Conservation (phyloP, 345 rosid species). For the Gynandropsis gynandra region DNA sequence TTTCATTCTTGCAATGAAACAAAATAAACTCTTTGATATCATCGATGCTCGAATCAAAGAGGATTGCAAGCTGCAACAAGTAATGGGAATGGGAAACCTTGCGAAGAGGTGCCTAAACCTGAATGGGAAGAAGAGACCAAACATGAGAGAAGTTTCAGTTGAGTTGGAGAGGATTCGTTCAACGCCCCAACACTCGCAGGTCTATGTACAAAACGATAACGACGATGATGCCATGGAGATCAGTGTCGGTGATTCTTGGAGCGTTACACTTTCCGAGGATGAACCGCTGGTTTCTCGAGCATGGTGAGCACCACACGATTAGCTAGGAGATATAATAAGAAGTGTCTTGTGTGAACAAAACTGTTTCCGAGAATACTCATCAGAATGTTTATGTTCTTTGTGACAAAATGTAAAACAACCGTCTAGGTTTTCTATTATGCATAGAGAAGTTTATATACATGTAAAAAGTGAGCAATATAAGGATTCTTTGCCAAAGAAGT, state of each 20-base stretch:
- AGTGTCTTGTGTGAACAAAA: no score
- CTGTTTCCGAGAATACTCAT: no score
- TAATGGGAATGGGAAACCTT: constrained; percentile 27
- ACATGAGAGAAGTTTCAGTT: constrained; percentile 33
- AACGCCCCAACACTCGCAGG: constrained; percentile 9
- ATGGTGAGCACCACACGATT: no score
- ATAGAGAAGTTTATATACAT: no score
- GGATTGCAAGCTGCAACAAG: not conserved
- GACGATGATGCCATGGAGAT: constrained; percentile 3
- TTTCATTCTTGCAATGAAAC: constrained; percentile 23
- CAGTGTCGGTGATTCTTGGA: no score
- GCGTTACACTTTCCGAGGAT: no score
- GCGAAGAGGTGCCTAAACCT: constrained; percentile 32
- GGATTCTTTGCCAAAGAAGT: no score
- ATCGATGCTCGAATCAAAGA: constrained; percentile 16
- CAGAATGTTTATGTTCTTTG: no score
- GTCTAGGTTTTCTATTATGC: no score
- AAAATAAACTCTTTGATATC: constrained; percentile 18
- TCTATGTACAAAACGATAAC: not conserved
- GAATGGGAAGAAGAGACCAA: constrained; percentile 36
- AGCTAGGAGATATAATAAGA: no score
- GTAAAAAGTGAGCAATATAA: no score
- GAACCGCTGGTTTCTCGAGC: constrained; percentile 17
- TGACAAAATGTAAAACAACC: no score
- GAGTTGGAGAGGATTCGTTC: constrained; percentile 29